phyloP scores from a whole-genome alignment of 352 stramenopile species.

The Pythium aristosporum region DNA sequence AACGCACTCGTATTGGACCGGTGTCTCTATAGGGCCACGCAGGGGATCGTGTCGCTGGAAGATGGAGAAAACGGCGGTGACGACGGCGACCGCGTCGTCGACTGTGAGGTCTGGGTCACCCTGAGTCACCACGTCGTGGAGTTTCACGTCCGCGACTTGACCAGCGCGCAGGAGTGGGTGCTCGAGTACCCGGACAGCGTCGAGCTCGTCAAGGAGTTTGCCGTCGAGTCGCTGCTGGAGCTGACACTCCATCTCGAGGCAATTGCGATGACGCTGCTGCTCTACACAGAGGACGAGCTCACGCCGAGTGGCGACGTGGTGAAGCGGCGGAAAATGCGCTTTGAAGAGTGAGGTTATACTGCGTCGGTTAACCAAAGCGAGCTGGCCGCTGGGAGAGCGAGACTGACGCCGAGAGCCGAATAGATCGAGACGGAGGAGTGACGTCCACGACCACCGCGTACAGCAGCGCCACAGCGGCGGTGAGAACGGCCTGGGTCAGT shows the following conservation, averaged over 20 bases:
- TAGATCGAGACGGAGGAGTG: background rate
- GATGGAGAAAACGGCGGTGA: conserved; percentile 19
- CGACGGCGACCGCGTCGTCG: conserved; percentile 25
- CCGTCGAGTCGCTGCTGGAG: conserved; percentile 49
- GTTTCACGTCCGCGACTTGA: conserved; percentile 47
- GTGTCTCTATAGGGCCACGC: conserved; percentile 39
- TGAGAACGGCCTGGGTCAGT: conserved; percentile 18
- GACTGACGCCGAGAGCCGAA: background rate
- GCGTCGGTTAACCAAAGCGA: background rate
- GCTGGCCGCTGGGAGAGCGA: background rate
- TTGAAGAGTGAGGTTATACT: conserved; percentile 41
- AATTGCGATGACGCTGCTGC: conserved; percentile 48
- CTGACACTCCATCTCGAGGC: conserved; percentile 64
- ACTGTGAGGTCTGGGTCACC: conserved; percentile 43
- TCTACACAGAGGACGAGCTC: conserved; percentile 28
- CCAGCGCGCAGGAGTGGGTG: conserved; percentile 21
- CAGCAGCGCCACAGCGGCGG: conserved; percentile 14
- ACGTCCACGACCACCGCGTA: conserved; percentile 10
- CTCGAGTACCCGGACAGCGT: conserved; percentile 52
- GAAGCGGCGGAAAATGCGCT: conserved; percentile 37
- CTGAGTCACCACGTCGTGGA: conserved; percentile 25
- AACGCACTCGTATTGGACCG: conserved; percentile 33
- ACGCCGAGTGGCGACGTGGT: background rate
- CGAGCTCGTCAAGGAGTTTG: conserved; percentile 56
- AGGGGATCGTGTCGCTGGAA: conserved; percentile 39